Conservation (phyloP, 179 eudicot genomes). For the Patellifolia procumbens region DNA sequence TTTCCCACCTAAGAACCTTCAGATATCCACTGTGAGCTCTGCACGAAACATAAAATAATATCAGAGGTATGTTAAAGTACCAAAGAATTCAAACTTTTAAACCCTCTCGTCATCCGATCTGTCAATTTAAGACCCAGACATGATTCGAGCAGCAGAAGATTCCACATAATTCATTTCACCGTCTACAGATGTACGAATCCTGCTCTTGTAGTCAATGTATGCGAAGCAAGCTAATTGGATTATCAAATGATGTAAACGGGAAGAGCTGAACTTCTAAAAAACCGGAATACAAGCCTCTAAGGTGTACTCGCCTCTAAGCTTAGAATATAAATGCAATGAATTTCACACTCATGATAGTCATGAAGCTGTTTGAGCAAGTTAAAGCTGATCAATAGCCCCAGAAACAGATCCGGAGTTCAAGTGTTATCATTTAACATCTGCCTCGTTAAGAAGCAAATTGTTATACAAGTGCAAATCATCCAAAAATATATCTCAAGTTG, state of each 20-base stretch:
- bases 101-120: background rate
- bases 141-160: no score
- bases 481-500: background rate
- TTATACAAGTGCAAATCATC: background rate
- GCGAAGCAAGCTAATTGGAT: background rate
- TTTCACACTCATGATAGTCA: background rate
- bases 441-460: background rate
- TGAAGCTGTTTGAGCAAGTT: background rate
- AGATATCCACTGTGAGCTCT: conserved; percentile 14
- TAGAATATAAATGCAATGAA: no score
- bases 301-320: no score
- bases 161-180: no score
- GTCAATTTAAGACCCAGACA: background rate
- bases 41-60: conserved; percentile 1
- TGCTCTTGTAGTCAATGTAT: background rate
- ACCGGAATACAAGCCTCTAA: no score
- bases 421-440: background rate
- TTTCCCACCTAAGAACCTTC: conserved; percentile 21
- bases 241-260: background rate
- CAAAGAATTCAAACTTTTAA: background rate
- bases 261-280: no score
- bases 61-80: background rate
- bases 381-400: conserved; percentile 1
- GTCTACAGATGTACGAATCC: no score
- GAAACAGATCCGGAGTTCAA: background rate